These are phyloP conservation scores for Adansonia grandidieri DNA, from an alignment of 441 rosid species.

Conservation along the genomic window DNA sequence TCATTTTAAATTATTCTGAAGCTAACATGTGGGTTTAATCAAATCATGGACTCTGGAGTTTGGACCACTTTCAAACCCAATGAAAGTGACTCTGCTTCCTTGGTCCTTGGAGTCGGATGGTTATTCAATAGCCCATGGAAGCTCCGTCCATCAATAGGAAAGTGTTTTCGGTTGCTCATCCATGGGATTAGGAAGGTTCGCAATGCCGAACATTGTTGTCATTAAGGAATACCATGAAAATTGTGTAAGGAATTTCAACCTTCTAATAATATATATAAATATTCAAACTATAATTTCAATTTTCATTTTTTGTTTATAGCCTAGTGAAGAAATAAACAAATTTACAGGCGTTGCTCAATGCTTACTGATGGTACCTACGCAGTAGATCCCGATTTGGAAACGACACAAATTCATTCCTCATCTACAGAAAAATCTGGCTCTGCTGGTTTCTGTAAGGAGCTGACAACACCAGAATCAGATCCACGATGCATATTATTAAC, in stretches of 20 bases:
- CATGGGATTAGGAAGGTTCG: neutral
- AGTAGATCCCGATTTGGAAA: neutral
- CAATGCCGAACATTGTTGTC: neutral
- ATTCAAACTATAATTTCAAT: slow-evolving; percentile 19
- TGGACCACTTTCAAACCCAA: neutral
- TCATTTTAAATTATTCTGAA: neutral
- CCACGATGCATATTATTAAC: slow-evolving; percentile 46
- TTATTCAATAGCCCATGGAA: neutral
- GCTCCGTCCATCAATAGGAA: too few relatives aligned
- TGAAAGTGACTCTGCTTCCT: neutral
- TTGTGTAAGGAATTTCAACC: neutral
- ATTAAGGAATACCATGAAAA: neutral
- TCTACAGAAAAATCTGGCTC: slow-evolving; percentile 79
- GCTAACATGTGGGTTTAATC: neutral
- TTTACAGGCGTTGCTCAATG: slow-evolving; percentile 28
- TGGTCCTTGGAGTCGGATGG: neutral
- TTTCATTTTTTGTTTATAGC: neutral
- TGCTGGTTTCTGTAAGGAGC: slow-evolving; percentile 65
- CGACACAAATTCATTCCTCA: slow-evolving; percentile 42
- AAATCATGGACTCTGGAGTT: neutral
- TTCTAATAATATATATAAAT: neutral
- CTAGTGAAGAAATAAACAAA: too few relatives aligned
- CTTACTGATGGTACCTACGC: neutral
- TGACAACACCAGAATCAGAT: slow-evolving; percentile 47
- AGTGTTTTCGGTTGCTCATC: neutral